Conservation (phyloP, 2,329 filamentous ascomycete genomes). For the Ramularia endophylla region DNA sequence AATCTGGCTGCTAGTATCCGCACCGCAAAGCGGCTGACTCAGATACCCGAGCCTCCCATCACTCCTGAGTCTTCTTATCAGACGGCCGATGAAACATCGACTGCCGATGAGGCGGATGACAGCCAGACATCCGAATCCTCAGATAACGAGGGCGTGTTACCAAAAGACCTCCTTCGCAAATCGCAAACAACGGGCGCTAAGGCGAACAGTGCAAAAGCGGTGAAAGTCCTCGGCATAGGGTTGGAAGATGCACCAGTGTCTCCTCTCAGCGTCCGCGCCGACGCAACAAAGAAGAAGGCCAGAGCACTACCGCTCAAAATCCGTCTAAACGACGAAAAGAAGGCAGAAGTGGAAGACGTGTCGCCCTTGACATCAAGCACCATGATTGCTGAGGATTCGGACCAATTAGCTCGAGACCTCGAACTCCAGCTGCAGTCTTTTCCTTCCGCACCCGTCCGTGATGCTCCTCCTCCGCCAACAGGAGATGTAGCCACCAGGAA, state of each 20-base stretch:
- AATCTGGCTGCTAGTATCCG: background rate
- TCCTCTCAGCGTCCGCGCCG: background rate
- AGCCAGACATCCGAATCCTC: too few species aligned
- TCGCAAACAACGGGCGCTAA: slow-evolving; percentile 11
- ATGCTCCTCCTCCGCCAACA: too few species aligned
- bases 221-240: slow-evolving; percentile 23
- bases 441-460: slow-evolving; percentile 5
- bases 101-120: too few species aligned
- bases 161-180: background rate
- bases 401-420: slow-evolving; percentile 5
- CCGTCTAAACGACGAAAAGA: slow-evolving; percentile 1
- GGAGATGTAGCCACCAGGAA: background rate
- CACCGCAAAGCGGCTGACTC: slow-evolving; percentile 1
- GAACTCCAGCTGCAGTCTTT: slow-evolving; percentile 17
- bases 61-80: background rate
- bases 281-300: too few species aligned
- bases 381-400: too few species aligned
- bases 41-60: background rate
- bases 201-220: slow-evolving; percentile 24
- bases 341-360: background rate
- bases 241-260: slow-evolving; percentile 3
- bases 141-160: too few species aligned
- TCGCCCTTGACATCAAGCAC: too few species aligned
- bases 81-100: too few species aligned
- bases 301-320: slow-evolving; percentile 1